Conservation (phyloP, 805 yeast genomes). For the Scheffersomyces stipitis region DNA sequence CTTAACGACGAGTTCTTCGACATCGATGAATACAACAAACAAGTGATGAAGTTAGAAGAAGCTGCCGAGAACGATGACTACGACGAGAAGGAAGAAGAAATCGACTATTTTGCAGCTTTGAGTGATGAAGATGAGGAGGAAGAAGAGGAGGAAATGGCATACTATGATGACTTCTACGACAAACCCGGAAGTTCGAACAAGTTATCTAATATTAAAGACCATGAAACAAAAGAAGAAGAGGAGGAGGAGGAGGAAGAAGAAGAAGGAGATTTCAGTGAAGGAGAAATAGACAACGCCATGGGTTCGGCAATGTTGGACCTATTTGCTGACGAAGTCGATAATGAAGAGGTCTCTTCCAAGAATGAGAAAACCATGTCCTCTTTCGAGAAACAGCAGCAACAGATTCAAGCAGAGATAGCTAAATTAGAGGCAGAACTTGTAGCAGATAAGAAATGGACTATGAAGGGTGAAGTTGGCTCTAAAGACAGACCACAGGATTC, state of each 20-base stretch:
- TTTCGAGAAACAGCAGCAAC: slow-evolving; percentile 79
- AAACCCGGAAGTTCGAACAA: slow-evolving; percentile 25
- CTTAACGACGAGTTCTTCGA: slow-evolving; percentile 83
- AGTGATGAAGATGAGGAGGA: slow-evolving; percentile 48
- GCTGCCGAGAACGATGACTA: slow-evolving; percentile 27
- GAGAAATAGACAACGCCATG: slow-evolving; percentile 61
- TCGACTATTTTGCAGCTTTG: slow-evolving; percentile 39
- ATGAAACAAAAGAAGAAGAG: slow-evolving; percentile 11
- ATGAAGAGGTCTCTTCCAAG: slow-evolving; percentile 27
- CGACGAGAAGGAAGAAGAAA: slow-evolving; percentile 50
- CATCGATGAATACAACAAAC: slow-evolving; percentile 79
- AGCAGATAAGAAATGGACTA: slow-evolving; percentile 89
- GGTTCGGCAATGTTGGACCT: slow-evolving; percentile 63
- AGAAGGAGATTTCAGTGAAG: slow-evolving; percentile 47
- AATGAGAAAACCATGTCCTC: slow-evolving; percentile 52
- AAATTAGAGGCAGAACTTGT: slow-evolving; percentile 82
- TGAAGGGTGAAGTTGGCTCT: slow-evolving; percentile 88
- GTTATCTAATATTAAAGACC: slow-evolving; percentile 16
- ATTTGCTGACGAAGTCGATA: slow-evolving; percentile 44
- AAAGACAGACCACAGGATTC: slow-evolving; percentile 84
- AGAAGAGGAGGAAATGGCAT: slow-evolving; percentile 48
- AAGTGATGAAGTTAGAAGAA: slow-evolving; percentile 64
- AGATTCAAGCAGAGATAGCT: slow-evolving; percentile 73
- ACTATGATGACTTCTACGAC: slow-evolving; percentile 69
- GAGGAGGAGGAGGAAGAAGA: slow-evolving; percentile 40